phyloP scores from a whole-genome alignment of 169 alveolate genomes.

The Plasmodium blacklocki region DNA sequence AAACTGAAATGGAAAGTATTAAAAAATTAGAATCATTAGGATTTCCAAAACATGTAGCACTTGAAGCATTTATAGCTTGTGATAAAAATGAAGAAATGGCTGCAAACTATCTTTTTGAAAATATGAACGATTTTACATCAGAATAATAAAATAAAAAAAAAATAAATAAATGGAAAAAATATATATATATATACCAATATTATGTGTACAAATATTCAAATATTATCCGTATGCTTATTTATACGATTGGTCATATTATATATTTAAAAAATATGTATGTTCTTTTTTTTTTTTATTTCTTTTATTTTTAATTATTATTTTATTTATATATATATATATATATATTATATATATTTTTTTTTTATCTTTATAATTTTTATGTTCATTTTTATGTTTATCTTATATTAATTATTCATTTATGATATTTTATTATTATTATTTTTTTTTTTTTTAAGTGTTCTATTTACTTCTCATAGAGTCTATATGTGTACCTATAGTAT shows the following conservation, averaged over 20 bases:
- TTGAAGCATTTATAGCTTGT: constrained; percentile 97
- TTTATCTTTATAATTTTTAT: no score
- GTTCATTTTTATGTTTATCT: no score
- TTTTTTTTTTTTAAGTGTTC: no score
- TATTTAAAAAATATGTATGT: not conserved
- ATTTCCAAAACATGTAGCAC: constrained; percentile 93
- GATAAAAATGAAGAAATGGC: constrained; percentile 96
- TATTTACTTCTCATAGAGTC: no score
- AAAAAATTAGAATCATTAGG: constrained; percentile 92
- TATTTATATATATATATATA: no score
- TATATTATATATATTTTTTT: no score
- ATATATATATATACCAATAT: constrained; percentile 7
- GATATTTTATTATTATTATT: no score
- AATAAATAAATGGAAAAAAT: not conserved
- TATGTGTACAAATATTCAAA: not conserved
- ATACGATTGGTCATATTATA: no score
- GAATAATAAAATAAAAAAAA: constrained; percentile 28
- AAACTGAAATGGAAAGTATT: constrained; percentile 91
- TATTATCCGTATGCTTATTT: not conserved
- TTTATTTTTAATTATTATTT: not conserved
- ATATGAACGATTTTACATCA: constrained; percentile 82
- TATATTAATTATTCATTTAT: no score
- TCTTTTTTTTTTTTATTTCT: not conserved
- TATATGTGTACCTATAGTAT: no score
- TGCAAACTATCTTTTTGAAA: constrained; percentile 91